Base-by-base conservation (phyloP, 805 yeast species). In the Kodamaea restingae region DNA sequence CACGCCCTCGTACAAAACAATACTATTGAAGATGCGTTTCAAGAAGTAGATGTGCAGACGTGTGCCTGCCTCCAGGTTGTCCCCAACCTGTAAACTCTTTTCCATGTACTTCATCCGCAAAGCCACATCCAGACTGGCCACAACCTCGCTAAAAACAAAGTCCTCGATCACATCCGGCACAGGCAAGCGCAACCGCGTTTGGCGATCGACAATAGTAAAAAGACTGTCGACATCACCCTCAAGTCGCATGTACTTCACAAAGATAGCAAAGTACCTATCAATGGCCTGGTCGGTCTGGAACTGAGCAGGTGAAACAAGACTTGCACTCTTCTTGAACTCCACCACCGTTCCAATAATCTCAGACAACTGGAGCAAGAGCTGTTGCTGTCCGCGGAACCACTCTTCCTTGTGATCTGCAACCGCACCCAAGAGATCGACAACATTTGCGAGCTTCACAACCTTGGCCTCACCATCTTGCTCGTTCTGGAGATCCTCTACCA, bases 201-300 rank as follows among this genome's bases (percentile, higher is more conserved):
- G 50, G 27, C 54, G 54, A 27, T 64, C 61, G 30, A 67, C 51
- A 15, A 63, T 41, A 1, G 48, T 46, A 42, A 67, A 65, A 4
- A 67, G 45, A 25, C 65, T 30, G 20, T 58, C 64, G 5, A 43
- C 32, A 21, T 61, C 61, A 2, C 47, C 38, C 0, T 55, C 54
- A 27, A 60, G 54, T 4, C 47, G 38, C 48, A 67, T 52, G 42
- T 42, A 67, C 2, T 45, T 35, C 4, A 67, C 63, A 24, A 65
- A 47, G 10, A 65, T 49, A 0, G 24, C 32, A 55, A 86, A 91
- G 33, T 86, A 67, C 39, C 75, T 79, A 17, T 72, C 72, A 18
- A 84, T 63, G 0, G 93, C 79, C 52, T 84, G 88, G 24, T 75
- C 81, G 3, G 86, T 69, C 53, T 84, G 86, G 53, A 88, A 75